These are phyloP conservation scores for Combretum micranthum DNA, from an alignment of 345 rosid genomes.

Conservation along the genomic window DNA sequence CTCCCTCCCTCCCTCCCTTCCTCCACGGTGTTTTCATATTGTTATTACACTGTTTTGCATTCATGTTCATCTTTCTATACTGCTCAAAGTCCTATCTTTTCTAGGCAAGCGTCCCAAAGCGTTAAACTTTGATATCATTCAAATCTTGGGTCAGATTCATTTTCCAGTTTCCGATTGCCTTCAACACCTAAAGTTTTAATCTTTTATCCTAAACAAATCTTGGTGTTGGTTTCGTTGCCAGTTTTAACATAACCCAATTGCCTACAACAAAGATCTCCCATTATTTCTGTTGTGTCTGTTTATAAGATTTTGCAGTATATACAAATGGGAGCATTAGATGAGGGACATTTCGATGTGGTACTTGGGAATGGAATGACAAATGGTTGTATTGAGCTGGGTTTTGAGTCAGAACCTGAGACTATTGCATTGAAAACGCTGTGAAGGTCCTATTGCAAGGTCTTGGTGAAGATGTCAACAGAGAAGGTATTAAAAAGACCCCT, in stretches of 20 bases:
- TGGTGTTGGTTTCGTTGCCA: too few relatives aligned
- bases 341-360: slow-evolving; percentile 50
- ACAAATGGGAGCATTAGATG: slow-evolving; percentile 77
- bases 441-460: slow-evolving; percentile 73
- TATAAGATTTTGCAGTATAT: slow-evolving; percentile 17
- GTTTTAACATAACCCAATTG: neutral
- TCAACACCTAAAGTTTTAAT: too few relatives aligned
- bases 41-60: too few relatives aligned
- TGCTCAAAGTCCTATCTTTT: too few relatives aligned
- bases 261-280: neutral
- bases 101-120: too few relatives aligned
- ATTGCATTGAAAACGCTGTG: slow-evolving; percentile 74
- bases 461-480: slow-evolving; percentile 71
- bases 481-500: slow-evolving; percentile 88
- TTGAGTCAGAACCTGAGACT: slow-evolving; percentile 55
- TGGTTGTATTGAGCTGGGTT: slow-evolving; percentile 30
- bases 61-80: too few relatives aligned
- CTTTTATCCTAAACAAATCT: too few relatives aligned
- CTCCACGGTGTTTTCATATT: too few relatives aligned
- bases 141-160: too few relatives aligned
- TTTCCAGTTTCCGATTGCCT: too few relatives aligned
- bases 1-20: too few relatives aligned
- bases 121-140: too few relatives aligned
- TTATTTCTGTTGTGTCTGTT: slow-evolving; percentile 15
- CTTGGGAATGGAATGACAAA: slow-evolving; percentile 51